Base-by-base conservation (phyloP, 306 rosid genomes). In the Lotus japonicus region DNA sequence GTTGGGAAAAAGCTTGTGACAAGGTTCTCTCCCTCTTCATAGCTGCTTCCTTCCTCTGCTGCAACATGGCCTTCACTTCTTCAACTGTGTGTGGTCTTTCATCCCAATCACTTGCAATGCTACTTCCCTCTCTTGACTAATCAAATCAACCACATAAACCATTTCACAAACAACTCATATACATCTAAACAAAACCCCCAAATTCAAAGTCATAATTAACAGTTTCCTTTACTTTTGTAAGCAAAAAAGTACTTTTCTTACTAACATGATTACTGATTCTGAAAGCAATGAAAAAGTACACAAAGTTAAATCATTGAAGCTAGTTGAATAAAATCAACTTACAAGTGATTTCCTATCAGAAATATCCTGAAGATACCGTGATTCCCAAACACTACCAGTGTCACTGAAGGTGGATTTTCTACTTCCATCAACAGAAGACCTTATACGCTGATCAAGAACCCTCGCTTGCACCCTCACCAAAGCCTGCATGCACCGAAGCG, bases 21-120 rank as follows among this genome's bases (percentile, higher is more conserved):
- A 90, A 59, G 41, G 83, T 74, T 66, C 76, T 90, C 43, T 90
- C 99, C 49, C 89, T 89, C 77, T 84, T 92, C 89, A 88, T 69
- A 31, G 97, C 91, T 31, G 86, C 80, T 53, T 88, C 96, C 80
- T 81, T 85, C 73, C 96, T 85, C 3, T 83, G 96, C 28, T 85
- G 91, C 73, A 94, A 88, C 96, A 90, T 88, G 14, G 97, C 98
- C 76, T 88, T 94, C 26, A 94, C 90, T 86, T 94, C 96, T 74
- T 90, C 95, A 76, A 90, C 79, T 2, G 96, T 90, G 82, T 90
- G 98, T 2, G 89, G 86, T 4, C 89, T 80, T 66, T 90, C 97
- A 45, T 95, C 96, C 99, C 99, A 95, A 62, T 95, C 96, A 54
- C 85, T 92, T 15, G 96, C 85, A 17, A 84, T 17, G 75, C 91